These are phyloP conservation scores for Plectosphaerella cucumerina DNA, from an alignment of 2,329 filamentous ascomycete species.

Conservation along the genomic window DNA sequence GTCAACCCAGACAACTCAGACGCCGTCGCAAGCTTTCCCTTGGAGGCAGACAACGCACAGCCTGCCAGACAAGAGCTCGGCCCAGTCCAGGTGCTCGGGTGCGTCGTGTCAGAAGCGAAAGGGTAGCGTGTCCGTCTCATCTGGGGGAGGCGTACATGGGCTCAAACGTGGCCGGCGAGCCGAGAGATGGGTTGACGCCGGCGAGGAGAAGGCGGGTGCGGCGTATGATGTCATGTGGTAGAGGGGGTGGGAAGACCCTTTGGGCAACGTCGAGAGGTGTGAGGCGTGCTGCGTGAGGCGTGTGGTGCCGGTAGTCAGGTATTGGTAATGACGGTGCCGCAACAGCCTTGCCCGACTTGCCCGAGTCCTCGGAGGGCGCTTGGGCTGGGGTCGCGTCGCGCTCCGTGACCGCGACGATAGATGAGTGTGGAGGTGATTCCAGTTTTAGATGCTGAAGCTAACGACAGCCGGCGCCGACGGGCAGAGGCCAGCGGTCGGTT, in stretches of 20 bases:
- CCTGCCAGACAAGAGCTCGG: too few relatives aligned
- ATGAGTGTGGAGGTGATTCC: background rate
- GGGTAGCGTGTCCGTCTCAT: background rate
- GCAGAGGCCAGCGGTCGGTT: background rate
- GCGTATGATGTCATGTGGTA: background rate
- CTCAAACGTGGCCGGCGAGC: background rate
- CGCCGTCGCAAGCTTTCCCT: too few relatives aligned
- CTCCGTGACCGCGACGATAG: background rate
- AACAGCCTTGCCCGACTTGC: background rate
- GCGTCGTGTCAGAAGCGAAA: too few relatives aligned
- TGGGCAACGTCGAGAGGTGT: too few relatives aligned
- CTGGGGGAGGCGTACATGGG: background rate
- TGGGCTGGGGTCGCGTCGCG: too few relatives aligned
- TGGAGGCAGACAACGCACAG: too few relatives aligned
- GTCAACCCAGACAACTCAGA: too few relatives aligned
- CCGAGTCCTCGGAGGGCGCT: too few relatives aligned
- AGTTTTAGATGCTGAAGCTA: conserved; percentile 1
- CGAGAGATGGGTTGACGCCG: background rate
- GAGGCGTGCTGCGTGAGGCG: too few relatives aligned
- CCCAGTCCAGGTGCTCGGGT: too few relatives aligned
- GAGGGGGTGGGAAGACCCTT: background rate
- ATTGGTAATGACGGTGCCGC: background rate
- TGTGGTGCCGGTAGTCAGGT: background rate
- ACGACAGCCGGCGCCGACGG: background rate
- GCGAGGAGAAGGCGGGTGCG: background rate